These are phyloP conservation scores for Metschnikowia shivogae DNA, from an alignment of 805 yeast species.

Conservation along the genomic window DNA sequence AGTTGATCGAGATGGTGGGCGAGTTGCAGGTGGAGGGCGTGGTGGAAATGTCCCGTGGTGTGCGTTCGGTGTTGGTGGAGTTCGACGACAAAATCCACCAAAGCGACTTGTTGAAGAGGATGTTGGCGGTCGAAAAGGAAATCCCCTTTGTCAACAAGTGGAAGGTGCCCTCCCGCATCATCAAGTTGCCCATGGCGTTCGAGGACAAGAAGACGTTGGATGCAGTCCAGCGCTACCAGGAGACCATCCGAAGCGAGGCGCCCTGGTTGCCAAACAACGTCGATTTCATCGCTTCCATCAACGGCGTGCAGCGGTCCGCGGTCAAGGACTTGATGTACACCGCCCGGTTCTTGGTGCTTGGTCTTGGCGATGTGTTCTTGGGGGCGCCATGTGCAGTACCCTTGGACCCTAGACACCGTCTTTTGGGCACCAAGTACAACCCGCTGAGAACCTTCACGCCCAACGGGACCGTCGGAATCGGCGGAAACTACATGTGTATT, in stretches of 20 bases:
- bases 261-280: constrained; percentile 99
- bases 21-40: constrained; percentile 69
- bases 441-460: constrained; percentile 96
- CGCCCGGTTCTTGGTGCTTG: constrained; percentile 88
- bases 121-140: constrained; percentile 72
- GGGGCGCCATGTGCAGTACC: constrained; percentile 99
- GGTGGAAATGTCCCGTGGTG: constrained; percentile 96
- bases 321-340: constrained; percentile 82
- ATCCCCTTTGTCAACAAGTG: constrained; percentile 73
- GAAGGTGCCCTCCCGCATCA: constrained; percentile 77
- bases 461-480: constrained; percentile 95
- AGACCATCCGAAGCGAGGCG: constrained; percentile 87
- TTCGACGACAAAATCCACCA: constrained; percentile 70
- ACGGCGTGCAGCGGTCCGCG: constrained; percentile 70
- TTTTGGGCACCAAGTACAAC: constrained; percentile 89
- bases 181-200: constrained; percentile 92
- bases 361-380: constrained; percentile 93
- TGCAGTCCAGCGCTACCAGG: constrained; percentile 87
- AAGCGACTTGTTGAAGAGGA: constrained; percentile 52
- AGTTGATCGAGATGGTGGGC: constrained; percentile 69
- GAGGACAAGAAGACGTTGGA: constrained; percentile 87
- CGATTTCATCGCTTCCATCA: constrained; percentile 87
- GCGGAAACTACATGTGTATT: constrained; percentile 98
- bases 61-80: constrained; percentile 88
- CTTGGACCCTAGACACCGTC: constrained; percentile 90